These are phyloP conservation scores for Auricularia sp. DNA, from an alignment of 768 basidiomycete genomes.

Conservation along the genomic window DNA sequence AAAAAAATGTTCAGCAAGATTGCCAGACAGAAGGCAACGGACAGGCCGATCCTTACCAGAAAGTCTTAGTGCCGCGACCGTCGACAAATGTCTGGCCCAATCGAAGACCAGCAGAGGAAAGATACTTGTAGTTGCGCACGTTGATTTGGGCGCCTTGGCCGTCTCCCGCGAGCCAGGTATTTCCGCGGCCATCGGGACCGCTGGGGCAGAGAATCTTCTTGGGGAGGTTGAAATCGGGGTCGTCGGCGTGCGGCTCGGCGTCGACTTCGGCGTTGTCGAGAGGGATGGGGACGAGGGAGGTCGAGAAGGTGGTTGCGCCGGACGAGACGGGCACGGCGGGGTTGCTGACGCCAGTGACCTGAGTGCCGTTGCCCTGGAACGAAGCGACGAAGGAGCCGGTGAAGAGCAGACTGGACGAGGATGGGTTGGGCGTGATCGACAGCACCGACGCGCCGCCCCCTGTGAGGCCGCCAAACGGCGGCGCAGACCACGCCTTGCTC, in stretches of 20 bases:
- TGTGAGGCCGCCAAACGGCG: slow-evolving; percentile 74
- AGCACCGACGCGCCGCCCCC: slow-evolving; percentile 60
- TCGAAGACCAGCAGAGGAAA: slow-evolving; percentile 70
- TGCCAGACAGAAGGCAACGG: not conserved
- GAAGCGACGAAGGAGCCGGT: slow-evolving; percentile 78
- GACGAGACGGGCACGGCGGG: slow-evolving; percentile 77
- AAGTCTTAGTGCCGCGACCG: slow-evolving; percentile 76
- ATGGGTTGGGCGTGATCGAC: slow-evolving; percentile 67
- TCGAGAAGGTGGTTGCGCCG: slow-evolving; percentile 78
- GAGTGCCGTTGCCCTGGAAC: slow-evolving; percentile 44
- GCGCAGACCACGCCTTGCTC: slow-evolving; percentile 57
- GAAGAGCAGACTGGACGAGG: slow-evolving; percentile 70
- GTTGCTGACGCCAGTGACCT: slow-evolving; percentile 61
- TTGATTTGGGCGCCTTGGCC: slow-evolving; percentile 65
- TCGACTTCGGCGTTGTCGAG: slow-evolving; percentile 43
- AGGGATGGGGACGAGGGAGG: slow-evolving; percentile 78
- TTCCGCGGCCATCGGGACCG: slow-evolving; percentile 68
- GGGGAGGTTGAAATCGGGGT: slow-evolving; percentile 53
- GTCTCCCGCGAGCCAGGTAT: slow-evolving; percentile 78
- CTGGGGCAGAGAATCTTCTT: slow-evolving; percentile 73
- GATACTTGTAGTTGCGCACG: slow-evolving; percentile 60
- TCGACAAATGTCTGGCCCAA: slow-evolving; percentile 84
- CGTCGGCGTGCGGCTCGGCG: slow-evolving; percentile 53
- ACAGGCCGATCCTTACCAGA: slow-evolving; percentile 48
- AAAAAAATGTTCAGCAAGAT: slow-evolving; percentile 8